Evolutionary conservation across 805 yeast species (phyloP).

Genomic region (Dipodascopsis uninucleata): DNA sequence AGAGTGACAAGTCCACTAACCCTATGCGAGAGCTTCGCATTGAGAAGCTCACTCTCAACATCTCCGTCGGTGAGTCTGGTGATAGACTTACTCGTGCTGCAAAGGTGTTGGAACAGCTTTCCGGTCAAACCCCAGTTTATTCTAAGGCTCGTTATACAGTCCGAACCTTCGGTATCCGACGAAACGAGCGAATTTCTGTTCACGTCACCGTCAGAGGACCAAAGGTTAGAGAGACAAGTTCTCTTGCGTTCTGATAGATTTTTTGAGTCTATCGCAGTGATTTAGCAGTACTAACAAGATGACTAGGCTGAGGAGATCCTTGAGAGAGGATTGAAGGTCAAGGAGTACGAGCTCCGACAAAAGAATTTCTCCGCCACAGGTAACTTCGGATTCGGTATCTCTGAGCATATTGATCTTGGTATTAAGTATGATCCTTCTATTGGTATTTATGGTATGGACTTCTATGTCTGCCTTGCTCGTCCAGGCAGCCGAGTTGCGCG

Average conservation of each 20-base stretch:
- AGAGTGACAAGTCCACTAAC: constrained; percentile 47
- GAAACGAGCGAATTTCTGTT: constrained; percentile 99
- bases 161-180: constrained; percentile 99
- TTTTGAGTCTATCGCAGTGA: not conserved
- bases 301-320: constrained; percentile 89
- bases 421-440: constrained; percentile 99
- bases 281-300: not conserved
- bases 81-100: constrained; percentile 99
- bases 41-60: constrained; percentile 99
- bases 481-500: constrained; percentile 98
- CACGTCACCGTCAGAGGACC: constrained; percentile 99
- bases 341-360: constrained; percentile 94
- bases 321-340: constrained; percentile 99
- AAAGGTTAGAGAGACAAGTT: constrained; percentile 42
- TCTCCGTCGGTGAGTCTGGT: constrained; percentile 99
- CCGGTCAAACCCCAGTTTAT: constrained; percentile 99
- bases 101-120: constrained; percentile 98
- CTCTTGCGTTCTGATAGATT: constrained; percentile 1
- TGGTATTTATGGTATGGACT: constrained; percentile 96
- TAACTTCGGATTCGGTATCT: constrained; percentile 99
- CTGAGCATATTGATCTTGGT: constrained; percentile 99
- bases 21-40: constrained; percentile 98
- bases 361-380: constrained; percentile 98
- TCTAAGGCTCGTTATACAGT: constrained; percentile 99
- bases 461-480: constrained; percentile 99